These are phyloP conservation scores for Vinca major DNA, from an alignment of 305 asterid species.

Conservation along the genomic window DNA sequence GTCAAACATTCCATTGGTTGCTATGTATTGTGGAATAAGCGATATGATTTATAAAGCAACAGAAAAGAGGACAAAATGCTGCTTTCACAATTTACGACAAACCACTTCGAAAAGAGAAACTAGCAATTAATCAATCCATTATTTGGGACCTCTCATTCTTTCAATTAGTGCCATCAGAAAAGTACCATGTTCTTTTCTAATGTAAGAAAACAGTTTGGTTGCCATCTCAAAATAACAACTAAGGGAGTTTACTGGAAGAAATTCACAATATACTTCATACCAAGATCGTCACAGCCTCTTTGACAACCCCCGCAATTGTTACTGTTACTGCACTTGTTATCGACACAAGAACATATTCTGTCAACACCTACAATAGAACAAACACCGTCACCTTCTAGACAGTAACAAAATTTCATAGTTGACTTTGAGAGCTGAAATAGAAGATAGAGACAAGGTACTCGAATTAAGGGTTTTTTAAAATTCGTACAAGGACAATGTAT, in stretches of 20 bases:
- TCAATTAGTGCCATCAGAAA: neutral
- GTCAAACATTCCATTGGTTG: neutral
- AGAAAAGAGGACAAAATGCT: neutral
- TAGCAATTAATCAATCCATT: neutral
- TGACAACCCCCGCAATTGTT: slow-evolving; percentile 97
- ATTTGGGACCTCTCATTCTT: neutral
- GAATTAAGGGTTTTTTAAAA: too few relatives aligned
- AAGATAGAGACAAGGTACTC: too few relatives aligned
- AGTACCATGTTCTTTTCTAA: neutral
- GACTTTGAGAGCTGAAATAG: neutral
- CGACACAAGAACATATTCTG: slow-evolving; percentile 85
- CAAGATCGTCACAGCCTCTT: slow-evolving; percentile 96
- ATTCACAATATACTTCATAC: slow-evolving; percentile 28
- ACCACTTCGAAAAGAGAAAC: neutral
- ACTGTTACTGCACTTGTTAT: slow-evolving; percentile 97
- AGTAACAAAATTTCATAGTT: slow-evolving; percentile 8
- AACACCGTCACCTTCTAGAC: slow-evolving; percentile 13
- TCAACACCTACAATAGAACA: slow-evolving; percentile 66
- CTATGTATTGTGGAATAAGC: neutral
- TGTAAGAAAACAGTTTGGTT: neutral
- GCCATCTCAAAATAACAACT: neutral
- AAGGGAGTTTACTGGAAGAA: neutral
- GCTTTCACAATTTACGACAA: neutral
- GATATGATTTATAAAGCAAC: neutral
- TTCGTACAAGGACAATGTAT: too few relatives aligned